These are phyloP conservation scores for Trichosporon coremiiforme DNA, from an alignment of 1,284 basidiomycete genomes.

Conservation along the genomic window DNA sequence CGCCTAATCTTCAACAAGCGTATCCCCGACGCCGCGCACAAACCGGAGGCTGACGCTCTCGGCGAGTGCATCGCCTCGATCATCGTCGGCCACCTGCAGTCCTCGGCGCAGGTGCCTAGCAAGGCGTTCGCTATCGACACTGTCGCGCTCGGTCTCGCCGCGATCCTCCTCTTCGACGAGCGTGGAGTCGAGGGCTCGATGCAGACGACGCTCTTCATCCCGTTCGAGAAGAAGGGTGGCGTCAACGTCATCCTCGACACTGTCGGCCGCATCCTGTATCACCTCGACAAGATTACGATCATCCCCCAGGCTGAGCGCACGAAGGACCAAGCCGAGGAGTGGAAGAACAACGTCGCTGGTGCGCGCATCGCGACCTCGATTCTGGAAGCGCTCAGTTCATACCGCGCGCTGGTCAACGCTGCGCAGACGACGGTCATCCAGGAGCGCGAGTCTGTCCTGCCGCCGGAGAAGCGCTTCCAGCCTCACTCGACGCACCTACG, in stretches of 20 bases:
- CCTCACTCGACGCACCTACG: conserved; percentile 75
- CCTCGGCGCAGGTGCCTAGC: conserved; percentile 25
- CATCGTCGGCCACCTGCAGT: conserved; percentile 70
- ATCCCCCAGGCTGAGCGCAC: conserved; percentile 64
- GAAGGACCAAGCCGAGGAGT: conserved; percentile 64
- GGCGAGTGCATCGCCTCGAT: conserved; percentile 71
- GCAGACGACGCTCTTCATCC: conserved; percentile 76
- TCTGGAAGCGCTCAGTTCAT: conserved; percentile 73
- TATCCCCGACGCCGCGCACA: conserved; percentile 73
- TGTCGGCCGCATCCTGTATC: conserved; percentile 63
- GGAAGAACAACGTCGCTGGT: conserved; percentile 19
- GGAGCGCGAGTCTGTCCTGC: conserved; percentile 32
- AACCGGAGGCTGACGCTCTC: conserved; percentile 72
- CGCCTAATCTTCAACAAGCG: conserved; percentile 80
- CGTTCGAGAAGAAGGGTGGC: conserved; percentile 74
- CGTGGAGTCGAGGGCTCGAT: conserved; percentile 73
- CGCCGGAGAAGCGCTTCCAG: conserved; percentile 72
- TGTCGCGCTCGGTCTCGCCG: conserved; percentile 73
- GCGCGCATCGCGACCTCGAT: conserved; percentile 66
- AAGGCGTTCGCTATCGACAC: conserved; percentile 60
- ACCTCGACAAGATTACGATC: conserved; percentile 59
- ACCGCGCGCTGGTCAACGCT: conserved; percentile 80
- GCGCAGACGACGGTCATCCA: conserved; percentile 66
- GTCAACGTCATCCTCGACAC: conserved; percentile 69
- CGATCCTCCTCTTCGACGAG: conserved; percentile 79